Percentiles rank a stretch among this genome's conserved stretches.
Evolutionary conservation across 164 flowering plant genomes (phyloP).

Genomic region (Amborella trichopoda): DNA sequence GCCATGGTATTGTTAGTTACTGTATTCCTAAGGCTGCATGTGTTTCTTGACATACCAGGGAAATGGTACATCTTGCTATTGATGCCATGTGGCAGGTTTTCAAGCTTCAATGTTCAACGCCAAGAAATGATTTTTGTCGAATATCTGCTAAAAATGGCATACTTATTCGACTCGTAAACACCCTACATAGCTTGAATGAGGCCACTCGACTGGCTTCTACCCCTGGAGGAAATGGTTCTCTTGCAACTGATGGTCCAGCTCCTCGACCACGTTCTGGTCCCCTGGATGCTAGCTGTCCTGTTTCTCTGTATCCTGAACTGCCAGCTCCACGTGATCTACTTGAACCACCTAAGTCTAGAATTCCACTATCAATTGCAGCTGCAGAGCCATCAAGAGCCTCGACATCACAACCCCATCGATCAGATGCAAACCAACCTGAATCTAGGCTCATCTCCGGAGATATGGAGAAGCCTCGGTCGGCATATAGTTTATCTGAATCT

Average conservation of each 20-base stretch:
- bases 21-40: too few species aligned
- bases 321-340: conserved; percentile 33
- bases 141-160: conserved; percentile 96
- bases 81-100: conserved; percentile 99
- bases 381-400: conserved; percentile 48
- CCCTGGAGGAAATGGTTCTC: conserved; percentile 44
- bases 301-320: conserved; percentile 28
- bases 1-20: too few species aligned
- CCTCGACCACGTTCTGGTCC: conserved; percentile 69
- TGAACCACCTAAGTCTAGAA: conserved; percentile 37
- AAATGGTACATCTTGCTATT: conserved; percentile 96
- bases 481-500: conserved; percentile 28
- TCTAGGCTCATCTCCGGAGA: conserved; percentile 21
- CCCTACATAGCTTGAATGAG: conserved; percentile 95
- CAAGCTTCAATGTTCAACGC: conserved; percentile 86
- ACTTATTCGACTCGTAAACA: conserved; percentile 79
- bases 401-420: conserved; percentile 39
- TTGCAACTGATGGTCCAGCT: conserved; percentile 39
- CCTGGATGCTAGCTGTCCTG: conserved; percentile 39
- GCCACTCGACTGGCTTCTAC: conserved; percentile 82
- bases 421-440: conserved; percentile 31
- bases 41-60: too few species aligned
- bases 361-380: conserved; percentile 22
- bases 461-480: conserved; percentile 33
- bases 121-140: conserved; percentile 93